Conservation (phyloP, 108 stramenopile species). For the Mayamaea pseudoterrestris region DNA sequence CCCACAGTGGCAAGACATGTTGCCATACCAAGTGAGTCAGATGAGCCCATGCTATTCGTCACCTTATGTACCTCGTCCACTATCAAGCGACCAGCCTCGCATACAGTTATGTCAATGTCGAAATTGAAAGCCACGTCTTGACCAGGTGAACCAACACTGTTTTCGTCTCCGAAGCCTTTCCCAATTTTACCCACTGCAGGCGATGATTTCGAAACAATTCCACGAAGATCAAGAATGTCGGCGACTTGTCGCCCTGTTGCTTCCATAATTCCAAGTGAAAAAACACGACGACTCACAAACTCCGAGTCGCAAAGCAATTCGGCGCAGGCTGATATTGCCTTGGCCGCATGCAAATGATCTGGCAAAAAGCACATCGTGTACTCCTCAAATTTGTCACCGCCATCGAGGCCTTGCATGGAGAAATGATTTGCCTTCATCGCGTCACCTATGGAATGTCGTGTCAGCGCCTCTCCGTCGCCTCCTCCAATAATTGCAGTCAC, state of each 20-base stretch:
- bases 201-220: constrained; percentile 23
- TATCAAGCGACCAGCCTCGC: constrained; percentile 58
- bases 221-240: constrained; percentile 63
- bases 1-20: constrained; percentile 79
- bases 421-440: constrained; percentile 26
- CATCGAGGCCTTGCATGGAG: constrained; percentile 24
- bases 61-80: constrained; percentile 51
- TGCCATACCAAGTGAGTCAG: constrained; percentile 54
- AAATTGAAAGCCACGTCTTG: constrained; percentile 6
- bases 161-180: not conserved
- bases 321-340: constrained; percentile 38
- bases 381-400: constrained; percentile 65
- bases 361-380: constrained; percentile 66
- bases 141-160: not conserved
- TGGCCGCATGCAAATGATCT: constrained; percentile 58
- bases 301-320: constrained; percentile 45
- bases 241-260: constrained; percentile 70
- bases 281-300: constrained; percentile 57
- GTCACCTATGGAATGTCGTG: constrained; percentile 15
- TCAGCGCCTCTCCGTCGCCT: constrained; percentile 24
- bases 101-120: constrained; percentile 48
- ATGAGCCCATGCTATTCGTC: constrained; percentile 25
- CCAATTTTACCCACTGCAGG: not conserved
- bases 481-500: constrained; percentile 26
- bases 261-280: constrained; percentile 61